Conservation (phyloP, 352 stramenopile species). For the Phytophthora crassamura region DNA sequence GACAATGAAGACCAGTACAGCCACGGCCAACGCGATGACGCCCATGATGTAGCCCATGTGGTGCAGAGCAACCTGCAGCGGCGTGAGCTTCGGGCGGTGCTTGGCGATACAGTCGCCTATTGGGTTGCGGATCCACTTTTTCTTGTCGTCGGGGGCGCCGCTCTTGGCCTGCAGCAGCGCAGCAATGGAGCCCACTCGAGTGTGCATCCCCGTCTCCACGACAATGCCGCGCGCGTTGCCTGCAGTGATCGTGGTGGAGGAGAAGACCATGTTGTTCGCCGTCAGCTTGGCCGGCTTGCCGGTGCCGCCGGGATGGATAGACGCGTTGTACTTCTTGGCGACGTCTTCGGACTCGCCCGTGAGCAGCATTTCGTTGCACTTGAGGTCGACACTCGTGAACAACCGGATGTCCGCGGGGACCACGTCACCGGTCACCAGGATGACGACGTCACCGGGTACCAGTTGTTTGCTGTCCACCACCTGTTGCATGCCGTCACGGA, state of each 20-base stretch:
- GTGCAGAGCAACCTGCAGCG: constrained; percentile 93
- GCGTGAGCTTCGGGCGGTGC: constrained; percentile 82
- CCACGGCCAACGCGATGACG: constrained; percentile 83
- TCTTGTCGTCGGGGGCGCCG: constrained; percentile 20
- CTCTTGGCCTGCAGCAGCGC: constrained; percentile 60
- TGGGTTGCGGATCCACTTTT: constrained; percentile 59
- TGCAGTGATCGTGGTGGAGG: constrained; percentile 84
- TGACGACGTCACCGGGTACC: constrained; percentile 87
- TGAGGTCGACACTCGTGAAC: constrained; percentile 83
- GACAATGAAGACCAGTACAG: constrained; percentile 91
- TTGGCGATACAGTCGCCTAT: constrained; percentile 61
- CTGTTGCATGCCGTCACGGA: constrained; percentile 67
- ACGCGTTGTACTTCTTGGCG: constrained; percentile 65
- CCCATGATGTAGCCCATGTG: constrained; percentile 94
- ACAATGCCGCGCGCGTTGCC: constrained; percentile 77
- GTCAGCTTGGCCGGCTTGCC: constrained; percentile 57
- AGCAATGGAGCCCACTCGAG: constrained; percentile 74
- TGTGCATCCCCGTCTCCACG: constrained; percentile 80
- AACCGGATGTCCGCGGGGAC: constrained; percentile 93
- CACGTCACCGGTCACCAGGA: constrained; percentile 93
- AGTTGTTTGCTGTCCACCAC: constrained; percentile 74
- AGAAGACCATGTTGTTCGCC: constrained; percentile 94
- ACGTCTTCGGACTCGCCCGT: constrained; percentile 93
- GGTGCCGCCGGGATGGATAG: constrained; percentile 14
- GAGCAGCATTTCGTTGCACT: constrained; percentile 95